Percentiles rank a stretch among this genome's conserved stretches.
phyloP scores from a whole-genome alignment of 805 yeast genomes.

The Spathaspora gorwiae region DNA sequence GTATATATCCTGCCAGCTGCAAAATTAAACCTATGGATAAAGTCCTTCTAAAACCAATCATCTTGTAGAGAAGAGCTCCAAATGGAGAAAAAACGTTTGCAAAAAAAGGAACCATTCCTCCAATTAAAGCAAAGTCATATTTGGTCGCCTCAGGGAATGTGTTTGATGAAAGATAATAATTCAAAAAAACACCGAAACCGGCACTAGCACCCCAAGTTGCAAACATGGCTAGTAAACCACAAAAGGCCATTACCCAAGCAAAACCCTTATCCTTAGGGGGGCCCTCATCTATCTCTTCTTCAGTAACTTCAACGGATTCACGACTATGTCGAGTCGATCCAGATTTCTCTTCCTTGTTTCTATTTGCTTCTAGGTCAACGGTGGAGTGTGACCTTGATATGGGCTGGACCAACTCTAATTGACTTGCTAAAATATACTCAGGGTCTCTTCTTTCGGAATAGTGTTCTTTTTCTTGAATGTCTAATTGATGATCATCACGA shows the following conservation, averaged over 20 bases:
- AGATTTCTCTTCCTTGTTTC: constrained; percentile 1
- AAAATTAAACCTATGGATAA: constrained; percentile 43
- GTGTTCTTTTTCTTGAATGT: constrained; percentile 10
- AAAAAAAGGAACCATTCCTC: constrained; percentile 44
- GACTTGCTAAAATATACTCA: constrained; percentile 13
- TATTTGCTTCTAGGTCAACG: constrained; percentile 4
- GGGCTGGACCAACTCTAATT: constrained; percentile 12
- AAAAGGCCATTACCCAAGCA: constrained; percentile 52
- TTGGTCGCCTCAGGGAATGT: constrained; percentile 41
- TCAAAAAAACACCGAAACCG: constrained; percentile 54
- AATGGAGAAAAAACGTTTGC: constrained; percentile 58
- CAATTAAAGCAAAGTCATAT: constrained; percentile 48
- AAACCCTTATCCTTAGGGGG: constrained; percentile 42
- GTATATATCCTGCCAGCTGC: constrained; percentile 40
- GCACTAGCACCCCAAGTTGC: constrained; percentile 58
- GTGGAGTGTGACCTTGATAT: constrained; percentile 1
- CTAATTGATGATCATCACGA: constrained; percentile 18
- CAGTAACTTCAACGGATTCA: neutral
- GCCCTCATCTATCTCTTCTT: constrained; percentile 3
- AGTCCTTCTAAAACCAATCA: constrained; percentile 47
- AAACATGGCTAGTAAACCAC: constrained; percentile 41
- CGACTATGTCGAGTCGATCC: neutral
- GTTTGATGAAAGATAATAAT: constrained; percentile 37
- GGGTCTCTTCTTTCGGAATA: constrained; percentile 10
- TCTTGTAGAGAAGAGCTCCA: constrained; percentile 41